Evolutionary conservation across 495 filamentous ascomycete genomes (phyloP).

Genomic region (Neurospora hispaniola): DNA sequence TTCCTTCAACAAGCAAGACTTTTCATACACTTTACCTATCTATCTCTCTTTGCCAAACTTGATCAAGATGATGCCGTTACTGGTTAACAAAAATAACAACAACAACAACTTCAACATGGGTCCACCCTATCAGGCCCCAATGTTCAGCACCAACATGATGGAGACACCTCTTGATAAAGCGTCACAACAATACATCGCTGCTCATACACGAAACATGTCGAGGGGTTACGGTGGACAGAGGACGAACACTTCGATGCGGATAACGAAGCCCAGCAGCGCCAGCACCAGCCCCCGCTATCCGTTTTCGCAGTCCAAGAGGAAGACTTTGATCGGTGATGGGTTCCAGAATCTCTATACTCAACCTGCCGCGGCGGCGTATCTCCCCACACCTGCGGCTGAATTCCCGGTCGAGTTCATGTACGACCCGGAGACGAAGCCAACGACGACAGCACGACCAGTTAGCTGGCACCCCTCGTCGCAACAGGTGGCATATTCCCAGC

Average conservation of each 20-base stretch:
- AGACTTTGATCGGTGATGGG: constrained; percentile 45
- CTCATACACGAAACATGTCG: constrained; percentile 30
- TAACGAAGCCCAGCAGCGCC: constrained; percentile 58
- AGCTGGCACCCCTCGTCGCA: constrained; percentile 60
- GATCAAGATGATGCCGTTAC: constrained; percentile 23
- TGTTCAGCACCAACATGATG: constrained; percentile 16
- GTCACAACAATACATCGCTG: constrained; percentile 6
- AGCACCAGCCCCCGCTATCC: constrained; percentile 56
- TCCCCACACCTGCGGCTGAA: constrained; percentile 20
- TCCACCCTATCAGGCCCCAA: background rate
- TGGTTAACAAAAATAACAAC: constrained; percentile 13
- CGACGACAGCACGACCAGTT: constrained; percentile 42
- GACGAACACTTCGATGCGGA: constrained; percentile 35
- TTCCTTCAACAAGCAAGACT: background rate
- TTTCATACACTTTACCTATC: background rate
- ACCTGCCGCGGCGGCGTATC: constrained; percentile 24
- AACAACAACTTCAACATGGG: background rate
- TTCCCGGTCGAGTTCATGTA: constrained; percentile 21
- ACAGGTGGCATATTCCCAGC: constrained; percentile 15
- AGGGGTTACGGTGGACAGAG: constrained; percentile 31
- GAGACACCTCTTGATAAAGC: constrained; percentile 14
- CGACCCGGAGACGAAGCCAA: constrained; percentile 22
- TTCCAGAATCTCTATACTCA: constrained; percentile 25
- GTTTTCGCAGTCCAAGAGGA: constrained; percentile 37
- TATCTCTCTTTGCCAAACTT: background rate